Conservation (phyloP, 768 basidiomycete genomes). For the Hypsizygus marmoreus region DNA sequence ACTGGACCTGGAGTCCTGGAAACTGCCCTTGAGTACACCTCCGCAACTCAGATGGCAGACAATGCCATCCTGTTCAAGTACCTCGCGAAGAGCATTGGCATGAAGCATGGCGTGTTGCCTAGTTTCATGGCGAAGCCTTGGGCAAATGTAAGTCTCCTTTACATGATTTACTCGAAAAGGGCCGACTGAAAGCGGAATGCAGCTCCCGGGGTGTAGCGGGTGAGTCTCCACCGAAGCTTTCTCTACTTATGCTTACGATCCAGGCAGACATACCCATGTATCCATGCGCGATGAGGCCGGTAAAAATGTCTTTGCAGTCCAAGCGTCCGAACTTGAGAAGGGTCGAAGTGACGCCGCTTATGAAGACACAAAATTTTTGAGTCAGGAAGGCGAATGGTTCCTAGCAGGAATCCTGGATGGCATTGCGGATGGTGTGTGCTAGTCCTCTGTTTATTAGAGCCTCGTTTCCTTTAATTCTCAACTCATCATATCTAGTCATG, state of each 20-base stretch:
- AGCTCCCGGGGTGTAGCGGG: constrained; percentile 98
- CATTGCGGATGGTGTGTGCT: constrained; percentile 75
- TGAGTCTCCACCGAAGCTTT: constrained; percentile 39
- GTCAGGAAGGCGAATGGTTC: constrained; percentile 85
- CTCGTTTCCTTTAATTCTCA: not conserved
- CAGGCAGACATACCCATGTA: constrained; percentile 87
- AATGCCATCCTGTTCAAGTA: constrained; percentile 94
- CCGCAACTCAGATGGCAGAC: constrained; percentile 81
- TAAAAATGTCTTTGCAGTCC: constrained; percentile 78
- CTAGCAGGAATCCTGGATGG: constrained; percentile 92
- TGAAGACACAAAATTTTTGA: constrained; percentile 84
- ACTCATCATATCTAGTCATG: constrained; percentile 55
- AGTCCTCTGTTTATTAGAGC: not conserved
- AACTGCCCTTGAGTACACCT: constrained; percentile 85
- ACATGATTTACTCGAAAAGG: not conserved
- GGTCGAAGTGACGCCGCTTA: constrained; percentile 74
- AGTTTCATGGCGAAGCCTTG: constrained; percentile 99
- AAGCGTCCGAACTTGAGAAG: constrained; percentile 54
- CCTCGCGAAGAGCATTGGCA: constrained; percentile 87
- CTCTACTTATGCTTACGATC: too few relatives aligned
- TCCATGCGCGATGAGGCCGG: constrained; percentile 73
- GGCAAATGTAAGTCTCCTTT: constrained; percentile 66
- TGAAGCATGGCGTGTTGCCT: constrained; percentile 85
- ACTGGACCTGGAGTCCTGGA: constrained; percentile 89
- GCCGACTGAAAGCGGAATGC: too few relatives aligned